Percentiles rank a stretch among this genome's conserved stretches.
Conservation (phyloP, 2,329 filamentous ascomycete species). For the Polychaeton citri region DNA sequence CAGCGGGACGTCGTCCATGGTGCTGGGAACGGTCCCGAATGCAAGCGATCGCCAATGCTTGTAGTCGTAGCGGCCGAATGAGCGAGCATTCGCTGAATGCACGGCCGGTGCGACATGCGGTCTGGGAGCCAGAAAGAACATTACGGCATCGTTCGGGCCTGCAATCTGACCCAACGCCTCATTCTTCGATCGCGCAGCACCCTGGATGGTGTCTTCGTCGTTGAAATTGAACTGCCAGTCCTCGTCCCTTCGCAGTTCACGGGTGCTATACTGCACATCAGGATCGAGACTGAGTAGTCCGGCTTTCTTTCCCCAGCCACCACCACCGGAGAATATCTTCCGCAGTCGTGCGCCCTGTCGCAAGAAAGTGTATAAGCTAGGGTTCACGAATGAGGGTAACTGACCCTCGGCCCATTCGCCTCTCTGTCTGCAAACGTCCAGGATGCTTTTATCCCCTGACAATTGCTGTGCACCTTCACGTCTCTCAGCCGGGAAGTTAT, state of each 20-base stretch:
- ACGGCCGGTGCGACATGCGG: slow-evolving; percentile 5
- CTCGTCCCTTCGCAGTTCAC: slow-evolving; percentile 40
- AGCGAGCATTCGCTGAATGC: slow-evolving; percentile 1
- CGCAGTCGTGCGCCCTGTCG: slow-evolving; percentile 27
- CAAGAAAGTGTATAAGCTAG: background rate
- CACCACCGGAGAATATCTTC: slow-evolving; percentile 59
- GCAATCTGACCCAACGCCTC: slow-evolving; percentile 42
- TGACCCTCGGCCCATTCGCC: background rate
- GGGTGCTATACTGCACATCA: slow-evolving; percentile 39
- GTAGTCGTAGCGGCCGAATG: slow-evolving; percentile 6
- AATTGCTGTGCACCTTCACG: background rate
- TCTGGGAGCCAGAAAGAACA: slow-evolving; percentile 45
- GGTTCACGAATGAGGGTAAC: background rate
- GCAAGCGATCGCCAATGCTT: slow-evolving; percentile 13
- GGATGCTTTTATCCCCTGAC: background rate
- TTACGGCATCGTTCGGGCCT: slow-evolving; percentile 49
- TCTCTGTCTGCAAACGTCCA: background rate
- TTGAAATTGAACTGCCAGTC: slow-evolving; percentile 38
- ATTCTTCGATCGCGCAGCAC: slow-evolving; percentile 17
- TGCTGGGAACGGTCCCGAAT: slow-evolving; percentile 33
- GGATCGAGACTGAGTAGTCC: slow-evolving; percentile 70
- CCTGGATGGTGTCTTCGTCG: slow-evolving; percentile 13
- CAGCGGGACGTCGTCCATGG: slow-evolving; percentile 22
- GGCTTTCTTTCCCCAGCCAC: slow-evolving; percentile 71
- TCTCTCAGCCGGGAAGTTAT: background rate